phyloP scores from a whole-genome alignment of 495 filamentous ascomycete species.

The Podospora pseudocomata region DNA sequence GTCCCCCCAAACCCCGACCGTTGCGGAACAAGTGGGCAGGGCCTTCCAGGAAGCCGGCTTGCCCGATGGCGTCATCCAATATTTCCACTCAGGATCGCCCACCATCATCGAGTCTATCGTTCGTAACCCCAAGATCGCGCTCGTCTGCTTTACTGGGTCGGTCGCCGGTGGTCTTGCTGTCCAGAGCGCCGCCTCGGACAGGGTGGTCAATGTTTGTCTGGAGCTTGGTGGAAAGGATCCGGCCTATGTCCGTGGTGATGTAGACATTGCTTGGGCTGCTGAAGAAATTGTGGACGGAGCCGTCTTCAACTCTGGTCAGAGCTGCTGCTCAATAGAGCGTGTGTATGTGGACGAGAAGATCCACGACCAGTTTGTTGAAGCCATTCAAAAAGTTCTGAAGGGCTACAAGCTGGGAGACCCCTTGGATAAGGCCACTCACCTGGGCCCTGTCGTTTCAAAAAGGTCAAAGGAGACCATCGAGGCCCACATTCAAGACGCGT shows the following conservation, averaged over 20 bases:
- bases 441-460: conserved; percentile 86
- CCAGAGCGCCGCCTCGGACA: conserved; percentile 75
- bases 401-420: conserved; percentile 90
- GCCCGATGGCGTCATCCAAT: conserved; percentile 76
- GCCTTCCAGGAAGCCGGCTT: conserved; percentile 76
- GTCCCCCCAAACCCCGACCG: conserved; percentile 87
- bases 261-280: conserved; percentile 84
- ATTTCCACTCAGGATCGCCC: conserved; percentile 79
- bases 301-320: conserved; percentile 95
- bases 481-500: conserved; percentile 76
- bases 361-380: conserved; percentile 74
- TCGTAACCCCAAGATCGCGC: conserved; percentile 64
- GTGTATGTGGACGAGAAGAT: conserved; percentile 86
- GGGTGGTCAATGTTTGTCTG: conserved; percentile 77
- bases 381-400: conserved; percentile 74
- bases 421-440: conserved; percentile 67
- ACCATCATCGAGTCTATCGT: conserved; percentile 67
- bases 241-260: conserved; percentile 80
- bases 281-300: conserved; percentile 92
- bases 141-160: conserved; percentile 92
- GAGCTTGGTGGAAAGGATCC: conserved; percentile 94
- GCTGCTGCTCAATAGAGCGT: conserved; percentile 89
- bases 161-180: conserved; percentile 80
- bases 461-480: conserved; percentile 70
- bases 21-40: conserved; percentile 73